Base-by-base conservation (phyloP, 441 rosid genomes). In the Erysimum cheiri region DNA sequence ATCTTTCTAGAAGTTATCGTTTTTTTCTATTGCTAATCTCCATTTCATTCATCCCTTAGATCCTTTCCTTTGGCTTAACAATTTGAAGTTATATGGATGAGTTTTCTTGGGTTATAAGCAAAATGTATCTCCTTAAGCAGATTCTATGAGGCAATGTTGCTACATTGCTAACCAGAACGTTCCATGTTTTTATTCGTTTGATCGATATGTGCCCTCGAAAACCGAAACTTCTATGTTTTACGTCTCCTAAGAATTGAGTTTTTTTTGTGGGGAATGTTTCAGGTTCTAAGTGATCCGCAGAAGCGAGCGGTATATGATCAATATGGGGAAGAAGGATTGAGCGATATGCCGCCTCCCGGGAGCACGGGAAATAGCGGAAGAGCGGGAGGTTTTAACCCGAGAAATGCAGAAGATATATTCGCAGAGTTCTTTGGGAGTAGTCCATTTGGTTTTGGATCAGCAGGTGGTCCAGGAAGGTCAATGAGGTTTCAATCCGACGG, bases 361-460 rank as follows among this genome's bases (percentile, higher is more conserved):
- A 84, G 76, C 64, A 68, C 80, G 4, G 87, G 84, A 72, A 80
- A 80, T 36, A 79, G 67, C 2, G 79, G 79, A 40, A 87, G 82
- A 61, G 71, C 80, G 1, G 81, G 59, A 12, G 97, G 96, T 4
- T 94, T 94, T 70, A 90, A 90, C 81, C 97, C 97, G 0, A 86
- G 98, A 74, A 90, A 90, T 66, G 98, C 98, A 0, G 96, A 94
- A 70, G 98, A 94, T 65, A 94, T 94, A 57, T 94, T 94, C 53
- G 90, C 98, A 1, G 98, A 94, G 76, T 90, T 94, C 75, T 91
- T 94, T 67, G 97, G 96, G 9, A 93, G 91, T 68, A 89, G 90
- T 69, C 97, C 98, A 32, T 89, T 91, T 41, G 86, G 83, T 37
- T 91, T 88, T 43, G 96, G 97, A 61, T 85, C 97, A 28, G 60